Evolutionary conservation across 164 flowering plant species (phyloP).

Genomic region (Houttuynia cordata): DNA sequence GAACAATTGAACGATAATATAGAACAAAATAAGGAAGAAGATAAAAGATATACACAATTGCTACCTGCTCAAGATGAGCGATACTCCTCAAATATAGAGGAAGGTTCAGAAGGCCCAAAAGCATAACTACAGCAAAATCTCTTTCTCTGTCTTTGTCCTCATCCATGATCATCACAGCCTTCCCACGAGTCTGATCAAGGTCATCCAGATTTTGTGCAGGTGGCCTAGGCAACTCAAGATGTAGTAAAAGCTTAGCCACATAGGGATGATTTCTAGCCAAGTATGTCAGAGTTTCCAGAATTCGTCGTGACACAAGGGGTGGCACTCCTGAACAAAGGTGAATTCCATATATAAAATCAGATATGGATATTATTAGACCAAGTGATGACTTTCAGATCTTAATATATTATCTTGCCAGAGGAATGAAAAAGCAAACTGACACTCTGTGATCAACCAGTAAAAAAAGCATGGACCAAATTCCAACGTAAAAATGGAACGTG

Average conservation of each 20-base stretch:
- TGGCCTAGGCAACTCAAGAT: slow-evolving; percentile 35
- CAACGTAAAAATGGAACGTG: no score
- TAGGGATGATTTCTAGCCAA: slow-evolving; percentile 70
- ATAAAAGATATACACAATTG: background rate
- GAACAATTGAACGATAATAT: background rate
- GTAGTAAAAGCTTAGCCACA: slow-evolving; percentile 77
- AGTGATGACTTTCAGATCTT: background rate
- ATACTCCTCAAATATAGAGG: slow-evolving; percentile 90
- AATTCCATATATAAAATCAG: background rate
- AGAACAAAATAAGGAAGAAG: background rate
- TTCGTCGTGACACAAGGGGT: slow-evolving; percentile 85
- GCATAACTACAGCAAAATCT: slow-evolving; percentile 45
- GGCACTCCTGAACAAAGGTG: slow-evolving; percentile 59
- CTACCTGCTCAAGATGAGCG: slow-evolving; percentile 96
- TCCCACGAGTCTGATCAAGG: slow-evolving; percentile 43
- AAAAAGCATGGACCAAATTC: no score
- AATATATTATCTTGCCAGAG: no score
- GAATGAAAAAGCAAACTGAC: no score
- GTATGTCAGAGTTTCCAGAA: slow-evolving; percentile 78
- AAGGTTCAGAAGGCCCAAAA: slow-evolving; percentile 66
- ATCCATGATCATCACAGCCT: slow-evolving; percentile 52
- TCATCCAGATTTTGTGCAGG: slow-evolving; percentile 13
- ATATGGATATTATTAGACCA: background rate
- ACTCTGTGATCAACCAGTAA: no score
- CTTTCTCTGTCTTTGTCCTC: slow-evolving; percentile 27